Evolutionary conservation across 208 protist species (phyloP).

Genomic region (Crithidia brevicula): DNA sequence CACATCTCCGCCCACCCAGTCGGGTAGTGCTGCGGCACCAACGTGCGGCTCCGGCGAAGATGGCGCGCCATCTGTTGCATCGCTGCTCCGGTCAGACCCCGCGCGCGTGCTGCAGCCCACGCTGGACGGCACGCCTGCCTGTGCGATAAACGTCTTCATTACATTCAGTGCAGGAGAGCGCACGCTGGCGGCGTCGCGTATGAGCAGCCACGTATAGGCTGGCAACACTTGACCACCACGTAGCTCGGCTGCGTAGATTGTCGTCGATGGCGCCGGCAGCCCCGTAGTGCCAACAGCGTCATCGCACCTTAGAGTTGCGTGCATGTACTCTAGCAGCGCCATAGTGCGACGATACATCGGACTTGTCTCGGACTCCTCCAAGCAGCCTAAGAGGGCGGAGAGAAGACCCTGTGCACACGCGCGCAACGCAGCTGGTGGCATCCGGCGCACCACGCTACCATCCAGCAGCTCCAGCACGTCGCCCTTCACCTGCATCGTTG

Average conservation of each 20-base stretch:
- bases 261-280: background rate
- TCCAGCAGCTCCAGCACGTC: slow-evolving; percentile 27
- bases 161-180: slow-evolving; percentile 29
- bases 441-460: slow-evolving; percentile 25
- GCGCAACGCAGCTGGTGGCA: slow-evolving; percentile 27
- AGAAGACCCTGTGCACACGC: slow-evolving; percentile 45
- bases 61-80: background rate
- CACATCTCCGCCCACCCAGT: slow-evolving; percentile 42
- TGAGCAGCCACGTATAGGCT: slow-evolving; percentile 32
- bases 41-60: background rate
- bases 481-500: slow-evolving; percentile 37
- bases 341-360: slow-evolving; percentile 52
- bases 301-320: slow-evolving; percentile 19
- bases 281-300: slow-evolving; percentile 1
- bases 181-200: slow-evolving; percentile 31
- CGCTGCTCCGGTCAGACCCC: background rate
- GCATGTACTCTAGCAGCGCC: slow-evolving; percentile 39
- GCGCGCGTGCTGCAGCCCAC: background rate
- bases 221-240: slow-evolving; percentile 33
- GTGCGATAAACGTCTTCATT: slow-evolving; percentile 38
- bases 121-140: background rate
- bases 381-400: slow-evolving; percentile 40
- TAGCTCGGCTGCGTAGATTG: slow-evolving; percentile 11
- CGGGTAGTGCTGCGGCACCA: slow-evolving; percentile 2
- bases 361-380: slow-evolving; percentile 68